phyloP scores from a whole-genome alignment of 495 filamentous ascomycete genomes.

The Aeminium ludgeri region DNA sequence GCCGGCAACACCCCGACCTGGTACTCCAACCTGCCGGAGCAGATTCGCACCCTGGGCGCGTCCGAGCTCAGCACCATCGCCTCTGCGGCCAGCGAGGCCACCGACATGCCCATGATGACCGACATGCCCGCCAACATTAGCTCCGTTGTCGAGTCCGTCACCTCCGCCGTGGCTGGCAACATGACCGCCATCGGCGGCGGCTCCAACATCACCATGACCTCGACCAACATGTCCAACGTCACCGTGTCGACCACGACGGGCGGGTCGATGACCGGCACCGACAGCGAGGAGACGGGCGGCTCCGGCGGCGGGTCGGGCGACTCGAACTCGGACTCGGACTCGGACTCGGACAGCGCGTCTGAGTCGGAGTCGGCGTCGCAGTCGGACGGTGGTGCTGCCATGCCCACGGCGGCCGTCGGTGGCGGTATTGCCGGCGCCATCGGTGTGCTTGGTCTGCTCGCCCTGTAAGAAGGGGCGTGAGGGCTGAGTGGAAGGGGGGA shows the following conservation, averaged over 20 bases:
- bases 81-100: conserved; percentile 3
- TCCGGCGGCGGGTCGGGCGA: conserved; percentile 2
- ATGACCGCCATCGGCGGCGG: not conserved
- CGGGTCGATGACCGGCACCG: not conserved
- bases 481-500: too few relatives aligned
- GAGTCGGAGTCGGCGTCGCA: conserved; percentile 6
- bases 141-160: not conserved
- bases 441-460: conserved; percentile 25
- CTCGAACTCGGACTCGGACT: not conserved
- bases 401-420: conserved; percentile 22
- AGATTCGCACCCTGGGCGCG: conserved; percentile 16
- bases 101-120: conserved; percentile 1
- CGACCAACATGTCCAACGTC: conserved; percentile 4
- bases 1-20: conserved; percentile 15
- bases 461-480: conserved; percentile 20
- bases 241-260: not conserved
- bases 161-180: not conserved
- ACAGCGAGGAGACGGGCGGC: not conserved
- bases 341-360: not conserved
- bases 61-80: conserved; percentile 4
- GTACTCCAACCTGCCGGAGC: conserved; percentile 15
- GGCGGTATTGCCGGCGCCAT: conserved; percentile 23
- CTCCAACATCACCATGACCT: not conserved
- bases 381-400: conserved; percentile 18
- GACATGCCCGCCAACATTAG: not conserved